Percentiles rank a stretch among this genome's conserved stretches.
Evolutionary conservation across 352 stramenopile genomes (phyloP).

Genomic region (Phytophthora palmivora): DNA sequence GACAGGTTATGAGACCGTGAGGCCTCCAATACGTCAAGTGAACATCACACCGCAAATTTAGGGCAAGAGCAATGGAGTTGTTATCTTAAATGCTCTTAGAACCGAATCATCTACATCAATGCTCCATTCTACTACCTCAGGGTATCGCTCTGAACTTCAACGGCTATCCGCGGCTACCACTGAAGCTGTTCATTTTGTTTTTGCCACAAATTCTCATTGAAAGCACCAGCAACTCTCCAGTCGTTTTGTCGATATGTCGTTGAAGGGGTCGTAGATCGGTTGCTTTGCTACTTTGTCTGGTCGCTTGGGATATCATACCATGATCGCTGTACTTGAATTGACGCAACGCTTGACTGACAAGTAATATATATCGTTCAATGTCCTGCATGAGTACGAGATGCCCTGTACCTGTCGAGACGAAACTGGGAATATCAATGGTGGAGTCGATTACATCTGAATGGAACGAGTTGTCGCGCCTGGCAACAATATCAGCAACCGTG

Average conservation of each 20-base stretch:
- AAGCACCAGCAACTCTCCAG: slow-evolving; percentile 2
- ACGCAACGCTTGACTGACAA: slow-evolving; percentile 6
- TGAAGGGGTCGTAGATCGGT: slow-evolving; percentile 9
- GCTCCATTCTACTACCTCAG: no score
- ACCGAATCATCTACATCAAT: no score
- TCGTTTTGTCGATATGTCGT: slow-evolving; percentile 6
- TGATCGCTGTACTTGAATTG: background rate
- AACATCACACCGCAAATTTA: no score
- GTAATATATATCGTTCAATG: slow-evolving; percentile 16
- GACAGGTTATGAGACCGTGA: no score
- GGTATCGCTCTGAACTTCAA: no score
- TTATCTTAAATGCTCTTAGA: no score
- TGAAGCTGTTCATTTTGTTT: background rate
- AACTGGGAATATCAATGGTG: slow-evolving; percentile 5
- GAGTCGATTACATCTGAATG: background rate
- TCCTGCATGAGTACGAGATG: slow-evolving; percentile 8
- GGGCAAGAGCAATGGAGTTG: no score
- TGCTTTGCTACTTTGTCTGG: background rate
- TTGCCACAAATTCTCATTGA: slow-evolving; percentile 3
- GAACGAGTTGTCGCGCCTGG: background rate
- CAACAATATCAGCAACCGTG: slow-evolving; percentile 3
- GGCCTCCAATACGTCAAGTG: no score
- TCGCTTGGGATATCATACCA: background rate
- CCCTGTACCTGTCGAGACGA: slow-evolving; percentile 10
- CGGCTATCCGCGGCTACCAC: no score